Evolutionary conservation across 1,284 basidiomycete species (phyloP), one percentile per base, ranked within the genome.

Genomic region (Cutaneotrichosporon sp.): DNA sequence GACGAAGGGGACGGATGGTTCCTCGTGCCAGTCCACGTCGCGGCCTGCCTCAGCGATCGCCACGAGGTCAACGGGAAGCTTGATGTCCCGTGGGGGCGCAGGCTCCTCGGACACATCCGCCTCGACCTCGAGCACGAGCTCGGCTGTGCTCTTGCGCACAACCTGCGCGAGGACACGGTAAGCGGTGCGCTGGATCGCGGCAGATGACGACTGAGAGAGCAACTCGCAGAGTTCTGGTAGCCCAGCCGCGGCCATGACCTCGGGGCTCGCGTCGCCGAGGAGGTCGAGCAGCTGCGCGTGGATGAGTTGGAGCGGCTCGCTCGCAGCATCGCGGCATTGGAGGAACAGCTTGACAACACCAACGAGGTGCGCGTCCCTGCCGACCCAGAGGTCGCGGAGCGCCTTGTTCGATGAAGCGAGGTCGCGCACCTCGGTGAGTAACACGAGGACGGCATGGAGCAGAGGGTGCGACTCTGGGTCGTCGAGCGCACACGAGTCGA

Each of bases 41-140:
- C 85, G 71, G 32, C 78, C 83, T 30, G 81, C 81, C 64, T 85
- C 85, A 14, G 91, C 72, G n/a, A 92, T 82, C 4, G 82, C 80
- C 21, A 95, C 70, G 13, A 96, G 81, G 70, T 90, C 88, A 1
- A 66, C 11, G 0, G 93, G 91, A 9, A 95, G 79, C 51, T 67
- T 66, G 40, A 77, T 72, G 78, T 84, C 66, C 4, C 53, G 50
- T 8, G 34, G 49, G 10, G 56, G 59, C 10, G 36, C 46, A 4
- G 67, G 40, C 56, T 66, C 73, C 9, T 76, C 72, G 9, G 67
- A 70, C 7, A 76, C 71, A 0, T 72, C 69, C 0, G 74, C 87
- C 40, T 89, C 92, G 5, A 89, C 88, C 73, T 97, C 91, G 40
- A 97, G 85, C 21, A 95, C 91, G 51, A 94, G 83, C 63, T 73